Conservation (phyloP, 176 grass and related monocot species). For the Melocanna baccifera region DNA sequence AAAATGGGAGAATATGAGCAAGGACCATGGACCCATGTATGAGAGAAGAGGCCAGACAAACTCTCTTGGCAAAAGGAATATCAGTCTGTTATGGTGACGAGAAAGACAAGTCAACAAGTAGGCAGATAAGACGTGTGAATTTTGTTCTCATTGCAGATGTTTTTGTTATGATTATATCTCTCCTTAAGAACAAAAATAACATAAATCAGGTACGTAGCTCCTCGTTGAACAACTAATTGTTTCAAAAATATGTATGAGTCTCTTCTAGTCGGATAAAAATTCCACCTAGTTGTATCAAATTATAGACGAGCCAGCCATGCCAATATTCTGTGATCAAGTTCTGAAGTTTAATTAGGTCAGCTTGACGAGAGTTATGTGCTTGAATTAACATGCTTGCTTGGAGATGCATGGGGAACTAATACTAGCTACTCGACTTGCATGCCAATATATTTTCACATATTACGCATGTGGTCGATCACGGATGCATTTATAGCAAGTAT, state of each 20-base stretch:
- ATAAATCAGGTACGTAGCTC: background rate
- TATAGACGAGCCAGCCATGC: background rate
- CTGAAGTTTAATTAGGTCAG: background rate
- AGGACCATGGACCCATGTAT: constrained; percentile 24
- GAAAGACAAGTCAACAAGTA: constrained; percentile 36
- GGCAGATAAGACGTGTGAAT: constrained; percentile 75
- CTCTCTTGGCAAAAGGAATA: constrained; percentile 57
- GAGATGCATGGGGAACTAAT: background rate
- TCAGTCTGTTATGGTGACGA: constrained; percentile 64
- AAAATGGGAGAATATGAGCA: constrained; percentile 48
- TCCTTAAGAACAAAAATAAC: background rate
- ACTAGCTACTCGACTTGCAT: background rate
- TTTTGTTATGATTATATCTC: background rate
- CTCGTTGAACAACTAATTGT: background rate
- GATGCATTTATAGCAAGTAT: no score
- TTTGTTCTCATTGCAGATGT: constrained; percentile 55
- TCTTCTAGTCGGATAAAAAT: background rate
- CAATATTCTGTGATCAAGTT: background rate
- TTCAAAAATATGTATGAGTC: background rate
- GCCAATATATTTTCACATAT: background rate
- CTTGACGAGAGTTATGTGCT: background rate
- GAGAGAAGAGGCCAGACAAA: constrained; percentile 59
- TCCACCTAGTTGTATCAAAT: background rate
- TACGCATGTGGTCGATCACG: no score
- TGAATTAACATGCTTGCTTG: background rate